phyloP scores from a whole-genome alignment of 2,329 filamentous ascomycete species.

The Sporothrix globosa region DNA sequence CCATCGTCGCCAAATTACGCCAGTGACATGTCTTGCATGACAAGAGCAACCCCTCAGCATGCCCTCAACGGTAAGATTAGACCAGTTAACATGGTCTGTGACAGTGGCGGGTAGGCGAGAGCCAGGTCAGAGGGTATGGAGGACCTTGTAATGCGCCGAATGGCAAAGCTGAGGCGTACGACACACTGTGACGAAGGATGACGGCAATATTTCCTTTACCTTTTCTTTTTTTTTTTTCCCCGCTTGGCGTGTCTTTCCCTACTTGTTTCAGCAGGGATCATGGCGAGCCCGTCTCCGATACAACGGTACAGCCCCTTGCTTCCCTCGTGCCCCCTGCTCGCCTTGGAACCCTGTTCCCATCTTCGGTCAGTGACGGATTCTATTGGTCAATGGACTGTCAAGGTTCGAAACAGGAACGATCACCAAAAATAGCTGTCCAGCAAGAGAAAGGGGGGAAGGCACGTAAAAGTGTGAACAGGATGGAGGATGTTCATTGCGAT shows the following conservation, averaged over 20 bases:
- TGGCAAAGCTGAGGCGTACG: too few relatives aligned
- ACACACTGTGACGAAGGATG: not conserved
- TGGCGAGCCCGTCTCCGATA: slow-evolving; percentile 17
- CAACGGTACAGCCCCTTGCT: slow-evolving; percentile 22
- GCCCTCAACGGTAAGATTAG: too few relatives aligned
- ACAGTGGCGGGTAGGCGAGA: too few relatives aligned
- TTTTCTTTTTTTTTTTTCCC: not conserved
- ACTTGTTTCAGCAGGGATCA: slow-evolving; percentile 21
- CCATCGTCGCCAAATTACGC: not conserved
- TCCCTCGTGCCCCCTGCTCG: not conserved
- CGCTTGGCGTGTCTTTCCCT: not conserved
- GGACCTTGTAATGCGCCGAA: too few relatives aligned
- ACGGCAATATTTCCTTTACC: not conserved
- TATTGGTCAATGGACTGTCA: slow-evolving; percentile 2
- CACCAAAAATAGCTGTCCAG: slow-evolving; percentile 13
- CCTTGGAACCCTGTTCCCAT: not conserved
- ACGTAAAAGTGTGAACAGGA: not conserved
- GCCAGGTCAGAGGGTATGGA: too few relatives aligned
- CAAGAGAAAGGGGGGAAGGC: too few relatives aligned
- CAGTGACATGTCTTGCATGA: slow-evolving; percentile 24
- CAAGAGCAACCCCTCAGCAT: too few relatives aligned
- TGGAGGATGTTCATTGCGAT: too few relatives aligned
- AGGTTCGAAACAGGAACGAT: slow-evolving; percentile 1
- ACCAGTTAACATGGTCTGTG: too few relatives aligned
- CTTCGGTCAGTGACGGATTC: not conserved